Conservation (phyloP, 2,329 filamentous ascomycete species). For the Cladophialophora yegresii region DNA sequence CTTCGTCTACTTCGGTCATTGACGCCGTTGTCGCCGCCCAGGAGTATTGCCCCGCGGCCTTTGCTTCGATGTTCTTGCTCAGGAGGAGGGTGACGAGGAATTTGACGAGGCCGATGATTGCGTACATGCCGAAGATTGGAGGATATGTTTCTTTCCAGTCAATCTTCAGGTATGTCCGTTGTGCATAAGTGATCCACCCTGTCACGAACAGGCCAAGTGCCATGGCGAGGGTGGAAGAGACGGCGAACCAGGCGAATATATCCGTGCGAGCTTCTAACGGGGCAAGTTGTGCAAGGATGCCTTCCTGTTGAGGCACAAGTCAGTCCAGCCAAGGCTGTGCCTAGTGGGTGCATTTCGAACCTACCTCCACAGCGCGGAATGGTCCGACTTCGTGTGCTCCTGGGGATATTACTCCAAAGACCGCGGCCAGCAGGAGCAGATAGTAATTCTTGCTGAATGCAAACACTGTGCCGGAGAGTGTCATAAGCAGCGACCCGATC, state of each 20-base stretch:
- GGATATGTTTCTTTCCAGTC: constrained; percentile 24
- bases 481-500: constrained; percentile 59
- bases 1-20: constrained; percentile 22
- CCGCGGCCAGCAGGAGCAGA: constrained; percentile 60
- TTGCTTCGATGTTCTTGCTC: constrained; percentile 19
- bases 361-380: constrained; percentile 68
- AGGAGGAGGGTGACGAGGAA: constrained; percentile 17
- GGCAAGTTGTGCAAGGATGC: constrained; percentile 62
- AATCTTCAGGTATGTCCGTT: constrained; percentile 41
- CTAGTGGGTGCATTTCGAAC: constrained; percentile 30
- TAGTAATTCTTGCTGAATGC: constrained; percentile 60
- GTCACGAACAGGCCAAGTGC: constrained; percentile 57
- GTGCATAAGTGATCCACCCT: constrained; percentile 45
- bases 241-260: constrained; percentile 64
- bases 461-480: constrained; percentile 57
- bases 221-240: constrained; percentile 58
- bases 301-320: constrained; percentile 14
- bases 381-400: constrained; percentile 68
- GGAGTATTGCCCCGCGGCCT: constrained; percentile 14
- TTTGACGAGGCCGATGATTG: constrained; percentile 17
- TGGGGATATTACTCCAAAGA: constrained; percentile 61
- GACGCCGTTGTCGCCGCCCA: constrained; percentile 20
- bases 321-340: not conserved
- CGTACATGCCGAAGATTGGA: constrained; percentile 21
- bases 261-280: constrained; percentile 58